Evolutionary conservation across 768 basidiomycete species (phyloP).

Genomic region (Auricularia cornea): DNA sequence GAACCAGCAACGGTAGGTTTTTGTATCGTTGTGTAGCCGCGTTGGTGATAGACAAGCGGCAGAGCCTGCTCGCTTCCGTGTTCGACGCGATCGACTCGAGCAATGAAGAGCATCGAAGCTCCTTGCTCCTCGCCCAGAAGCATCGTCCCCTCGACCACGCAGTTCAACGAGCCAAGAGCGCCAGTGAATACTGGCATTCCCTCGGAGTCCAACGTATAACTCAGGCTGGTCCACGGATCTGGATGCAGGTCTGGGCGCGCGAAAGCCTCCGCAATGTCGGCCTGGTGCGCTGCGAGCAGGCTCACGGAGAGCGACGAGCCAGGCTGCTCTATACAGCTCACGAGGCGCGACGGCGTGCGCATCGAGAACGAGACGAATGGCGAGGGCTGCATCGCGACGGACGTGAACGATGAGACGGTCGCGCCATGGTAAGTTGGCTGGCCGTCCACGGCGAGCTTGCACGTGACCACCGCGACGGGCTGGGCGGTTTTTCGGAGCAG

Average conservation of each 20-base stretch:
- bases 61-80: conserved; percentile 30
- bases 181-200: conserved; percentile 53
- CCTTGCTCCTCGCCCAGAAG: conserved; percentile 32
- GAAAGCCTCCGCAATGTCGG: conserved; percentile 54
- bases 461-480: conserved; percentile 80
- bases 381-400: conserved; percentile 80
- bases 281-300: conserved; percentile 64
- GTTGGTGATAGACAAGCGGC: conserved; percentile 59
- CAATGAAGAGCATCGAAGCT: conserved; percentile 72
- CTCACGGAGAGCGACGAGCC: conserved; percentile 54
- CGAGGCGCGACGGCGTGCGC: conserved; percentile 84
- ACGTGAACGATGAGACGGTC: conserved; percentile 88
- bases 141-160: conserved; percentile 56
- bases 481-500: conserved; percentile 74
- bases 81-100: conserved; percentile 60
- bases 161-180: conserved; percentile 63
- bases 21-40: conserved; percentile 46
- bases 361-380: conserved; percentile 87
- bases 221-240: conserved; percentile 39
- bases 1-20: conserved; percentile 9
- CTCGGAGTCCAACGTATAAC: conserved; percentile 34
- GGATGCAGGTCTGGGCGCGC: conserved; percentile 65
- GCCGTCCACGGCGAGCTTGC: background rate
- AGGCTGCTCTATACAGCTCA: conserved; percentile 40
- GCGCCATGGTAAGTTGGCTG: conserved; percentile 64